phyloP scores from a whole-genome alignment of 371 early-diverging fungal species.

The Apophysomyces variabilis region DNA sequence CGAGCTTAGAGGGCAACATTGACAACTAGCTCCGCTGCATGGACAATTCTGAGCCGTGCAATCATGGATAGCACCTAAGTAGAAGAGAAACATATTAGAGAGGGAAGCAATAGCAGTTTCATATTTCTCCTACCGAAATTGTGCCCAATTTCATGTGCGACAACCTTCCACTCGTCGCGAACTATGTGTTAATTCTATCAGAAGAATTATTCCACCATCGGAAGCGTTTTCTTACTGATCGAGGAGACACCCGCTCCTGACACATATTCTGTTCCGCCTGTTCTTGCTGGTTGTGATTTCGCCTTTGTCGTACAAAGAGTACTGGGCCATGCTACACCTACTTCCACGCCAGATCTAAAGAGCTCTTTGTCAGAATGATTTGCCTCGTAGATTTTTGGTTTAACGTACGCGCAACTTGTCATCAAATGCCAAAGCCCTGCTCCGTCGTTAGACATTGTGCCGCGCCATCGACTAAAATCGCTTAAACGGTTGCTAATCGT shows the following conservation, averaged over 20 bases:
- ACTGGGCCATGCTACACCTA: slow-evolving; percentile 93
- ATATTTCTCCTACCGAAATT: slow-evolving; percentile 71
- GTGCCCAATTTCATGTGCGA: slow-evolving; percentile 96
- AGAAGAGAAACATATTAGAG: background rate
- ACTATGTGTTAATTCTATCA: slow-evolving; percentile 35
- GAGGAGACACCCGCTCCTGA: slow-evolving; percentile 93
- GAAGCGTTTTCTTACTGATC: slow-evolving; percentile 44
- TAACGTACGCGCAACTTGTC: slow-evolving; percentile 79
- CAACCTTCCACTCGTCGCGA: slow-evolving; percentile 91
- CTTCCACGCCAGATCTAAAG: slow-evolving; percentile 74
- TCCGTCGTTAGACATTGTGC: slow-evolving; percentile 64
- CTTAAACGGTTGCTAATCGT: slow-evolving; percentile 78
- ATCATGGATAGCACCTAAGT: slow-evolving; percentile 65
- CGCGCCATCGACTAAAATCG: slow-evolving; percentile 93
- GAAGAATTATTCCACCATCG: background rate
- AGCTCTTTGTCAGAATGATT: background rate
- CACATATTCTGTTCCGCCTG: slow-evolving; percentile 54
- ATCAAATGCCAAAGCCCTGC: slow-evolving; percentile 95
- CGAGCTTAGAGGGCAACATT: slow-evolving; percentile 73
- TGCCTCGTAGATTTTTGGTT: background rate
- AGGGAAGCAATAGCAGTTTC: background rate
- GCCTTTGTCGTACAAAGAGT: slow-evolving; percentile 70
- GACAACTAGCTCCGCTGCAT: slow-evolving; percentile 51
- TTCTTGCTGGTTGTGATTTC: slow-evolving; percentile 34
- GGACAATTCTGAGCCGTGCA: slow-evolving; percentile 68